Evolutionary conservation across 176 grass and related monocot species (phyloP).

Genomic region (Elymus sibiricus): DNA sequence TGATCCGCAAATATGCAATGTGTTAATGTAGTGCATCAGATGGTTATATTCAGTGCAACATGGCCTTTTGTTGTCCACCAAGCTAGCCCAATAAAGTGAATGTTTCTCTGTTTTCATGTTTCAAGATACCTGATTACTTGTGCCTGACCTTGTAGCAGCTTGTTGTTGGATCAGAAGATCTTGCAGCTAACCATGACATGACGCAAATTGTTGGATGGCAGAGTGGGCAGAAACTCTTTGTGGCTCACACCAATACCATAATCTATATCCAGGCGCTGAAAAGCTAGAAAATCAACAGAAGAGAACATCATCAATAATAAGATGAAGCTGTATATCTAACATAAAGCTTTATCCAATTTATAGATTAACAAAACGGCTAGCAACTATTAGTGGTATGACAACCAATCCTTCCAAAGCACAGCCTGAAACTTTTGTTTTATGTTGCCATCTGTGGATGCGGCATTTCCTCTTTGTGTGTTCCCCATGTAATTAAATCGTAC

Average conservation of each 20-base stretch:
- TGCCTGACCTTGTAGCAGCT: no score
- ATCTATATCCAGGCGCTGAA: slow-evolving; percentile 97
- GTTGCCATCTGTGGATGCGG: not conserved
- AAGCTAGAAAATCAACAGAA: slow-evolving; percentile 53
- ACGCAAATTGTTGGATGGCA: no score
- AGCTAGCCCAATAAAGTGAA: no score
- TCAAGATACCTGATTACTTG: no score
- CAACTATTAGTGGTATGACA: not conserved
- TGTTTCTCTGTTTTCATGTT: no score
- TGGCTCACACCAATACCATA: slow-evolving; percentile 87
- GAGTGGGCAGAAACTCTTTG: slow-evolving; percentile 71
- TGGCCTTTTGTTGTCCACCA: no score
- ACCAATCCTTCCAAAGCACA: slow-evolving; percentile 5
- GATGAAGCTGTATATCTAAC: slow-evolving; percentile 9
- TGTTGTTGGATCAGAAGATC: no score
- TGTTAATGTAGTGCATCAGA: no score
- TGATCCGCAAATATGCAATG: no score
- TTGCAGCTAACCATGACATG: no score
- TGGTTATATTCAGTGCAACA: no score
- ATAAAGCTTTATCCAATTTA: not conserved
- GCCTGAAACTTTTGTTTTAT: not conserved
- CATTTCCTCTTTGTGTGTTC: not conserved
- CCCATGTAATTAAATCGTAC: not conserved
- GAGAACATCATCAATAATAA: slow-evolving; percentile 1
- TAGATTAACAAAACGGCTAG: not conserved